These are phyloP conservation scores for Vigna nakashimae DNA, from an alignment of 306 rosid species.

Conservation along the genomic window DNA sequence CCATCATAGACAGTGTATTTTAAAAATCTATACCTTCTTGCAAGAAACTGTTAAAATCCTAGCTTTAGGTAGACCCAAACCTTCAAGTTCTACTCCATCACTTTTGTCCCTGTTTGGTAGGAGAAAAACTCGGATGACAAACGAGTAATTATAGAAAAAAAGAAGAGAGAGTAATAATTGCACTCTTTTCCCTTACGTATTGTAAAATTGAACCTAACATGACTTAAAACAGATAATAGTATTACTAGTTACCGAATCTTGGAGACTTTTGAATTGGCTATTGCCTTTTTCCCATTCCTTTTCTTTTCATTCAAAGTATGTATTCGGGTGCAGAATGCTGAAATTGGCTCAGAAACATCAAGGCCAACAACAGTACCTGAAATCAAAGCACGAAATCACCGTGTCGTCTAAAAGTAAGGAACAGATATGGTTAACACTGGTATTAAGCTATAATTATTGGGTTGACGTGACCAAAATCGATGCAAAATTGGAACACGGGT, in stretches of 20 bases:
- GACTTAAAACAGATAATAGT: neutral
- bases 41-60: constrained; percentile 54
- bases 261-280: constrained; percentile 37
- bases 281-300: constrained; percentile 46
- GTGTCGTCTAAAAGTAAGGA: neutral
- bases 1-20: neutral
- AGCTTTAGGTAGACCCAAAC: constrained; percentile 42
- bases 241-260: constrained; percentile 42
- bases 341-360: constrained; percentile 47
- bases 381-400: constrained; percentile 20
- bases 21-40: constrained; percentile 59
- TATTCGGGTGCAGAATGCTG: constrained; percentile 51
- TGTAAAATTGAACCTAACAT: neutral
- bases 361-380: constrained; percentile 43
- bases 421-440: neutral
- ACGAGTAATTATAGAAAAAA: neutral
- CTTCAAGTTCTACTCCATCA: constrained; percentile 41
- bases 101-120: constrained; percentile 49
- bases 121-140: constrained; percentile 7
- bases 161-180: neutral
- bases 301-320: constrained; percentile 47
- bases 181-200: neutral
- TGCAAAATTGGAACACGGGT: neutral
- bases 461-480: neutral
- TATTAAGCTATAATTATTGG: neutral